phyloP scores from a whole-genome alignment of 1,139 yeast species.

The Geotrichum reessii region DNA sequence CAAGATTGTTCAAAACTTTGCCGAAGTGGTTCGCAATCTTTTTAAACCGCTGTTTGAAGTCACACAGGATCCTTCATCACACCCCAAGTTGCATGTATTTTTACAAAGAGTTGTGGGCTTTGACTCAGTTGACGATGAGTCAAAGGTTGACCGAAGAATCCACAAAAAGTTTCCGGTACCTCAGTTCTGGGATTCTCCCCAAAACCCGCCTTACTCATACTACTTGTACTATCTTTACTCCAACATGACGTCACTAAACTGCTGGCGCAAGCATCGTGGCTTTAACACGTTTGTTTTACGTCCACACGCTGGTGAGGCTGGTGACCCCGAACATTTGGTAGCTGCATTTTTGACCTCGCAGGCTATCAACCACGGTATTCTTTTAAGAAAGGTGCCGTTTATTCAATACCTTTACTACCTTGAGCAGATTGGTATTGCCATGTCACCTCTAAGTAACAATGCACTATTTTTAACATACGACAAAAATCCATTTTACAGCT shows the following conservation, averaged over 20 bases:
- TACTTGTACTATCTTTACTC: conserved; percentile 85
- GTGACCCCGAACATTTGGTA: conserved; percentile 95
- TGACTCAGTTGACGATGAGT: conserved; percentile 97
- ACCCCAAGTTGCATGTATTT: conserved; percentile 84
- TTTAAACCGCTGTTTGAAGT: conserved; percentile 93
- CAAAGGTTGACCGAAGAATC: conserved; percentile 77
- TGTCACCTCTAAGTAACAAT: conserved; percentile 96
- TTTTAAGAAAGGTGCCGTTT: conserved; percentile 86
- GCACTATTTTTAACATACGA: conserved; percentile 93
- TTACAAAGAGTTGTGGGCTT: conserved; percentile 93
- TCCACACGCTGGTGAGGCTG: conserved; percentile 99
- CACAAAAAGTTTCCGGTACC: conserved; percentile 82
- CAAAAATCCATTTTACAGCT: conserved; percentile 84
- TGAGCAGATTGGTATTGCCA: conserved; percentile 96
- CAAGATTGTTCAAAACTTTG: conserved; percentile 64
- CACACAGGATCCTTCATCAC: conserved; percentile 70
- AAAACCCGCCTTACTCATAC: conserved; percentile 96
- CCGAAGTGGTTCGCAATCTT: conserved; percentile 68
- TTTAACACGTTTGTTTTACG: conserved; percentile 86
- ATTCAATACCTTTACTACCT: conserved; percentile 88
- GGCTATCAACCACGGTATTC: conserved; percentile 91
- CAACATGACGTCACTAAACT: conserved; percentile 77
- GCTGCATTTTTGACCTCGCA: conserved; percentile 86
- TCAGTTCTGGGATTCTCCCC: conserved; percentile 63
- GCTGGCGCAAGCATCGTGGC: conserved; percentile 66